A percentile compares a stretch with the other conserved stretches of the same genome.
Evolutionary conservation across 345 rosid species (phyloP).

Genomic region (Clarkia xantiana): DNA sequence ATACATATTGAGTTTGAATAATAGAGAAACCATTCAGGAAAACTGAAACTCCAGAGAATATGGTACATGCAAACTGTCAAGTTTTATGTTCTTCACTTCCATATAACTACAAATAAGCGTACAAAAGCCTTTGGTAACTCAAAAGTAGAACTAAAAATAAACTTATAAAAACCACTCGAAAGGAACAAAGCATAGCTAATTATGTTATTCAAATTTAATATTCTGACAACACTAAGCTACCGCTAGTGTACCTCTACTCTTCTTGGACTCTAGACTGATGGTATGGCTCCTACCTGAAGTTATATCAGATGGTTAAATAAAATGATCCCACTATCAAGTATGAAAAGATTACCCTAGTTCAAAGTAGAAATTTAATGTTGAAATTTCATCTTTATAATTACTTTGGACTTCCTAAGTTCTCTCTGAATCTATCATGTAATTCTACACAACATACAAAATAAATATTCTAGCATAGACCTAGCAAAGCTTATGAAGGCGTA

Average conservation of each 20-base stretch:
- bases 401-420: neutral
- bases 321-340: constrained; percentile 55
- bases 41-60: no score
- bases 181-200: constrained; percentile 67
- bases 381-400: neutral
- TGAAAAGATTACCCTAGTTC: constrained; percentile 41
- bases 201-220: constrained; percentile 39
- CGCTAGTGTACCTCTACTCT: constrained; percentile 45
- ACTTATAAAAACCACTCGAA: no score
- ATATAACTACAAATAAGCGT: no score
- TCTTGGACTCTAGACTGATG: constrained; percentile 91
- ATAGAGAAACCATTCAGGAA: no score
- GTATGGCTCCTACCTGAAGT: constrained; percentile 86
- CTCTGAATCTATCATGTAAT: neutral
- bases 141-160: no score
- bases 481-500: constrained; percentile 57
- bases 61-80: no score
- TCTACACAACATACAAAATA: constrained; percentile 49
- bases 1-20: no score
- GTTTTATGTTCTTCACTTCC: no score
- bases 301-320: constrained; percentile 56
- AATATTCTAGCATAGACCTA: constrained; percentile 89
- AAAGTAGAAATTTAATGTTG: neutral
- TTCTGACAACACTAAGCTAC: constrained; percentile 16
- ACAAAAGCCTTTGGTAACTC: no score